phyloP scores from a whole-genome alignment of 306 rosid genomes.

The Pterocarpus santalinus region DNA sequence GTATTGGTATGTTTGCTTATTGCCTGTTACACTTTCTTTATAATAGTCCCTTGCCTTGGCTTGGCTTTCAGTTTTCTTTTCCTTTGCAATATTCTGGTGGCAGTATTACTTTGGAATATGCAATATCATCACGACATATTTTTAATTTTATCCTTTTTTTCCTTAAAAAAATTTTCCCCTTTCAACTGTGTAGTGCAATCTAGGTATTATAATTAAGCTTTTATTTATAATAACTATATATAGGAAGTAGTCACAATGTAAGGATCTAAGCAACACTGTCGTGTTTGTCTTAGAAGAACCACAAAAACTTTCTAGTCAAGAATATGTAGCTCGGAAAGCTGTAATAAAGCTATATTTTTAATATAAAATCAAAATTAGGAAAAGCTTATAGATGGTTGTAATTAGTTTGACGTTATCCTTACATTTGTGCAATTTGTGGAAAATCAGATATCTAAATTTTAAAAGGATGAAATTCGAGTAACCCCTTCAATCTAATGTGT shows the following conservation, averaged over 20 bases:
- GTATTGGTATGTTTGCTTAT: conserved; percentile 68
- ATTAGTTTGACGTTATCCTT: background rate
- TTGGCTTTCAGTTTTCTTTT: conserved; percentile 11
- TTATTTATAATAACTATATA: background rate
- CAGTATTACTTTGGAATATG: conserved; percentile 5
- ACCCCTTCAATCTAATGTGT: background rate
- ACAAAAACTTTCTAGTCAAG: background rate
- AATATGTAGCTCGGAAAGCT: background rate
- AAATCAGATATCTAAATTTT: conserved; percentile 1
- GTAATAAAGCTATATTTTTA: conserved; percentile 1
- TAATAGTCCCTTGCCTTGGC: background rate
- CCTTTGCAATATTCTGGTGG: conserved; percentile 1
- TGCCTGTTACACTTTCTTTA: background rate
- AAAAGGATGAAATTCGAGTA: background rate
- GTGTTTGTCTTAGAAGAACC: too few species aligned
- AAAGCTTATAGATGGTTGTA: background rate
- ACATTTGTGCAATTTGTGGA: background rate
- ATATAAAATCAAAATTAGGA: background rate
- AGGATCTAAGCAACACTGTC: background rate
- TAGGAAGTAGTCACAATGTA: background rate
- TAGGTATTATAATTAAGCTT: background rate
- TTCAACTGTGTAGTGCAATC: background rate
- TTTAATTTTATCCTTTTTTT: background rate
- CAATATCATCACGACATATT: background rate
- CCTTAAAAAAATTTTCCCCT: background rate